A percentile compares a stretch with the other conserved stretches of the same genome.
phyloP scores from a whole-genome alignment of 306 rosid genomes.

The Corylus avellana region DNA sequence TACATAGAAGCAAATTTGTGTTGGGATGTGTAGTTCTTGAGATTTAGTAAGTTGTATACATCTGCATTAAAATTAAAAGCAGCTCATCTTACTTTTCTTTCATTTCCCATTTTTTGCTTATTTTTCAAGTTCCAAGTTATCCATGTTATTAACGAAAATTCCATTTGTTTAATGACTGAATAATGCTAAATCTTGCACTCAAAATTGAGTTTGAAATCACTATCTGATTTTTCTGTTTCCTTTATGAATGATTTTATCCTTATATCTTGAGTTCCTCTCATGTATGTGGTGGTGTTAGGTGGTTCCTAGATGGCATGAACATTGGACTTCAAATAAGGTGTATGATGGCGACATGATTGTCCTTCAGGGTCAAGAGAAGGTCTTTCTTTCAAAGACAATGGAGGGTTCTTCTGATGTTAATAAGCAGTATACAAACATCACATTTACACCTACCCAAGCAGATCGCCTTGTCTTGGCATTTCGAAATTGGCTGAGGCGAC shows the following conservation, averaged over 20 bases:
- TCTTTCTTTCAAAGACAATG: constrained; percentile 61
- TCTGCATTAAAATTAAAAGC: neutral
- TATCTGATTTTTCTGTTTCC: neutral
- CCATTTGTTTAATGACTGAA: neutral
- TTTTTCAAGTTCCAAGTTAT: neutral
- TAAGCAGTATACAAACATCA: constrained; percentile 67
- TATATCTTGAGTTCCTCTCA: constrained; percentile 10
- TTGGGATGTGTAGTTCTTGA: neutral
- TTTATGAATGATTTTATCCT: neutral
- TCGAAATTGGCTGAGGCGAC: constrained; percentile 85
- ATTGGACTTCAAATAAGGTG: constrained; percentile 95
- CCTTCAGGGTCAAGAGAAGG: constrained; percentile 96
- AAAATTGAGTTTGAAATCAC: neutral
- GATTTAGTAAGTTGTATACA: neutral
- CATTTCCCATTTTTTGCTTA: neutral
- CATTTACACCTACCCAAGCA: constrained; percentile 84
- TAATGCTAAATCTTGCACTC: neutral
- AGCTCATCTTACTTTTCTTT: neutral
- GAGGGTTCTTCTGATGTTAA: constrained; percentile 64
- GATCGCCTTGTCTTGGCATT: constrained; percentile 84
- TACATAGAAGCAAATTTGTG: neutral
- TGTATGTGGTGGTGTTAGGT: constrained; percentile 50
- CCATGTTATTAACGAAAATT: neutral
- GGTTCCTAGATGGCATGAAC: constrained; percentile 96
- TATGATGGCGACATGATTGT: constrained; percentile 99